Evolutionary conservation across 2,329 filamentous ascomycete genomes (phyloP).

Genomic region (Teratosphaeriaceae sp.): DNA sequence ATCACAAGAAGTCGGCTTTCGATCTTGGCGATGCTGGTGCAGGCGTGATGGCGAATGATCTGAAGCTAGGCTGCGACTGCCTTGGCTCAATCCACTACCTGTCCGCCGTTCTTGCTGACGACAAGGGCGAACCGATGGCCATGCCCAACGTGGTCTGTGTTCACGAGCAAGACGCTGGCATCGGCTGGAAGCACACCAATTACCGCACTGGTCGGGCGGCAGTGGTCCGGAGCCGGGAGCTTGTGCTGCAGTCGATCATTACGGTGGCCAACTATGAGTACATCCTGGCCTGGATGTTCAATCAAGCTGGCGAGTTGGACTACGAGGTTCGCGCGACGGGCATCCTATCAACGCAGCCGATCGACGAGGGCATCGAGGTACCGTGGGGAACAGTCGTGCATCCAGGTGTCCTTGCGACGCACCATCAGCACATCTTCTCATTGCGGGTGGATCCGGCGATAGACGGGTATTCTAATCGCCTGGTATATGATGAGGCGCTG

Average conservation of each 20-base stretch:
- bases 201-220: slow-evolving; percentile 60
- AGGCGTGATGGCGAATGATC: slow-evolving; percentile 54
- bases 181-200: slow-evolving; percentile 67
- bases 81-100: slow-evolving; percentile 65
- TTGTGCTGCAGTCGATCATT: slow-evolving; percentile 64
- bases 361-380: slow-evolving; percentile 58
- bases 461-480: slow-evolving; percentile 40
- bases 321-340: slow-evolving; percentile 65
- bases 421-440: slow-evolving; percentile 71
- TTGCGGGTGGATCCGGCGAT: slow-evolving; percentile 44
- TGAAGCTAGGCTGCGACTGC: slow-evolving; percentile 65
- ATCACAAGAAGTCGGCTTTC: slow-evolving; percentile 63
- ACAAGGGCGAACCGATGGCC: slow-evolving; percentile 49
- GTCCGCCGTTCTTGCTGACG: slow-evolving; percentile 49
- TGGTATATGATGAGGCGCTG: slow-evolving; percentile 49
- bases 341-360: slow-evolving; percentile 58
- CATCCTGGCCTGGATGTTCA: slow-evolving; percentile 65
- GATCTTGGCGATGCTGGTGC: slow-evolving; percentile 62
- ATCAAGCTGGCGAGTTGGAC: slow-evolving; percentile 60
- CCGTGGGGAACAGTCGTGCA: slow-evolving; percentile 64
- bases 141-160: slow-evolving; percentile 64
- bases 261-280: slow-evolving; percentile 66
- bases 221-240: slow-evolving; percentile 56
- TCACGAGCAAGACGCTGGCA: slow-evolving; percentile 64
- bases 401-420: slow-evolving; percentile 60